These are phyloP conservation scores for Vitis cinerea DNA, from an alignment of 164 flowering plant species.

Conservation along the genomic window DNA sequence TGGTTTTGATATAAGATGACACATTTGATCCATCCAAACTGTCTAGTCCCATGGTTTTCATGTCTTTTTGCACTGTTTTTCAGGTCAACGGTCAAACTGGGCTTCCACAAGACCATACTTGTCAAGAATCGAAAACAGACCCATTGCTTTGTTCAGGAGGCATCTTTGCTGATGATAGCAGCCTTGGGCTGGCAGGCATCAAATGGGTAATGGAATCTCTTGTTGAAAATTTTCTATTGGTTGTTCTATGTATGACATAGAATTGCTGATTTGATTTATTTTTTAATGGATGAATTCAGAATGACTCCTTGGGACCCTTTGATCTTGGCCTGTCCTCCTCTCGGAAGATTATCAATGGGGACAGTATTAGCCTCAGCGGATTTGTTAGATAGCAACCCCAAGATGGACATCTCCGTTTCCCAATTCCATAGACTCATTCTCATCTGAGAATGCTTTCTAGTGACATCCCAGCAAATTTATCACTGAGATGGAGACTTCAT, in stretches of 20 bases:
- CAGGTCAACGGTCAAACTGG: constrained; percentile 34
- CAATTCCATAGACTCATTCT: too few relatives aligned
- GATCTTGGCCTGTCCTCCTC: constrained; percentile 52
- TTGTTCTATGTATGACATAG: neutral
- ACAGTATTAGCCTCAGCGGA: constrained; percentile 38
- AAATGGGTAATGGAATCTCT: constrained; percentile 51
- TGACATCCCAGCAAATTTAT: too few relatives aligned
- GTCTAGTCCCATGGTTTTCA: neutral
- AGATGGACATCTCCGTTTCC: too few relatives aligned
- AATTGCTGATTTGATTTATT: neutral
- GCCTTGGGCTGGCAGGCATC: constrained; percentile 56
- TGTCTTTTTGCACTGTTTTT: constrained; percentile 10
- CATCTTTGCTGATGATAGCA: constrained; percentile 36
- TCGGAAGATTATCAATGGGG: constrained; percentile 30
- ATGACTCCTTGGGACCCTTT: constrained; percentile 64
- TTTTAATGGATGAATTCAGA: constrained; percentile 32
- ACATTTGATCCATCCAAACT: too few relatives aligned
- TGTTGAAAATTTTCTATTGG: neutral
- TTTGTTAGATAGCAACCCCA: constrained; percentile 21
- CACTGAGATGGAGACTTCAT: too few relatives aligned
- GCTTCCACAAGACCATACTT: constrained; percentile 13
- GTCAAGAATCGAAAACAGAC: constrained; percentile 36
- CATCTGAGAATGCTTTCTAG: too few relatives aligned
- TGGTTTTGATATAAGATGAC: neutral
- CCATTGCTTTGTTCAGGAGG: constrained; percentile 18